Base-by-base conservation (phyloP, 345 rosid species). In the Aquilaria malaccensis region DNA sequence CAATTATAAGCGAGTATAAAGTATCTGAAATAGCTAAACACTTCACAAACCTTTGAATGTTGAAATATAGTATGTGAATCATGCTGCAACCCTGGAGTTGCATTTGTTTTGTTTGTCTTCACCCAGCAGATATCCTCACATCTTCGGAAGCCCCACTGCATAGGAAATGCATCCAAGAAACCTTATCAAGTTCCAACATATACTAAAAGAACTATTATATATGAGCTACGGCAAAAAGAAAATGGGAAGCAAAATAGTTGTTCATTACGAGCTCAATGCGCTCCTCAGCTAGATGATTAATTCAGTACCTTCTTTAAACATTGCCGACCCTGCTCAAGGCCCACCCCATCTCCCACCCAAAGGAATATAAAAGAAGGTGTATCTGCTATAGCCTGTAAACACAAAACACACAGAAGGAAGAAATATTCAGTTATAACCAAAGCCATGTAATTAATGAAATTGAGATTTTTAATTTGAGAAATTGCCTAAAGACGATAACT, bases 101-200 rank as follows among this genome's bases (percentile, higher is more conserved):
- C 89, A 79, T 77, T 91, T n/a, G 70, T 77, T 76, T 94, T 94
- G 82, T 94, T 94, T 50, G 99, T 94, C 77, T 94, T 94, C 70
- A 94, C 99, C 99, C 99, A 94, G 59, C 99, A 94, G 56, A 94
- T 94, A 77, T 94, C 99, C 63, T 94, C 97, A 63, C 99, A 94
- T 76, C 99, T 91, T 68, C 99, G 78, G 62, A 88, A 94, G 58
- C 99, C 99, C 99, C 99, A 94, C 99, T 91, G 79, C 60, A 30
- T 45, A 60, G 48, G 52, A 46, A 63, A 56, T 11, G 49, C 54
- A 52, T 10, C 15, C 52, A 56, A 64, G 55, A 13, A 32, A 30
- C 29, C 12, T 43, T 43, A 63, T 15, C 3, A 53, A 56, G 33
- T 9, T 30, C 9, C 33, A 30, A 46, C 22, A 48, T 4, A 56